Percentiles rank a stretch among this genome's conserved stretches.
These are phyloP conservation scores for Vairimorpha necatrix DNA, from an alignment of 371 early-diverging fungal species.

Conservation along the genomic window DNA sequence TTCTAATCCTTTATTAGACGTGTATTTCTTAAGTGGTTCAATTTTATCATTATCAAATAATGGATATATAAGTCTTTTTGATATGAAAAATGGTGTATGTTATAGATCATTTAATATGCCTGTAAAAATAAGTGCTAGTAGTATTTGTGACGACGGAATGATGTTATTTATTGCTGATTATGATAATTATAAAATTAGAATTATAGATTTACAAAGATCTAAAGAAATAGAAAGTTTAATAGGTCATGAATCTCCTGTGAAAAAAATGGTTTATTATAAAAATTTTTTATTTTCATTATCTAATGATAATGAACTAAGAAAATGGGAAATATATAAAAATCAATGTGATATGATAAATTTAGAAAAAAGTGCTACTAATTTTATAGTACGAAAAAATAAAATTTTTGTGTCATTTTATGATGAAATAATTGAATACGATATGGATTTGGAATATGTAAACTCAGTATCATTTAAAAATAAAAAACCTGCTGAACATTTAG, in stretches of 20 bases:
- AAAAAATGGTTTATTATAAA: conserved; percentile 17
- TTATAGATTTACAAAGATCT: conserved; percentile 48
- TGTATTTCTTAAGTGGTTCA: conserved; percentile 27
- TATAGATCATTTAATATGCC: conserved; percentile 46
- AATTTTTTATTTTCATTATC: conserved; percentile 36
- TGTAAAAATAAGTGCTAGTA: conserved; percentile 6
- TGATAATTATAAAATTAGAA: conserved; percentile 26
- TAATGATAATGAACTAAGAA: conserved; percentile 38
- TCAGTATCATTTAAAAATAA: conserved; percentile 11
- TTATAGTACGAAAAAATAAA: conserved; percentile 25
- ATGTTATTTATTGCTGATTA: conserved; percentile 42
- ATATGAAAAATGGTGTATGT: conserved; percentile 43
- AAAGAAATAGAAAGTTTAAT: conserved; percentile 47
- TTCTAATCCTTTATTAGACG: conserved; percentile 6
- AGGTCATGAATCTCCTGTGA: conserved; percentile 35
- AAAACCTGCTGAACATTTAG: conserved; percentile 37
- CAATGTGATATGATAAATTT: neutral
- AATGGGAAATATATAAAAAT: conserved; percentile 33
- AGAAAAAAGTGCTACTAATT: conserved; percentile 24
- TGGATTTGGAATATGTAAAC: conserved; percentile 35
- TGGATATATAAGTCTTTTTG: conserved; percentile 48
- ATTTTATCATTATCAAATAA: conserved; percentile 18
- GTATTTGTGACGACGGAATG: conserved; percentile 42
- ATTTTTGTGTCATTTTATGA: conserved; percentile 27
- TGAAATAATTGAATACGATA: conserved; percentile 45